phyloP scores from a whole-genome alignment of 257 asterid genomes.

The Scutellaria baicalensis region DNA sequence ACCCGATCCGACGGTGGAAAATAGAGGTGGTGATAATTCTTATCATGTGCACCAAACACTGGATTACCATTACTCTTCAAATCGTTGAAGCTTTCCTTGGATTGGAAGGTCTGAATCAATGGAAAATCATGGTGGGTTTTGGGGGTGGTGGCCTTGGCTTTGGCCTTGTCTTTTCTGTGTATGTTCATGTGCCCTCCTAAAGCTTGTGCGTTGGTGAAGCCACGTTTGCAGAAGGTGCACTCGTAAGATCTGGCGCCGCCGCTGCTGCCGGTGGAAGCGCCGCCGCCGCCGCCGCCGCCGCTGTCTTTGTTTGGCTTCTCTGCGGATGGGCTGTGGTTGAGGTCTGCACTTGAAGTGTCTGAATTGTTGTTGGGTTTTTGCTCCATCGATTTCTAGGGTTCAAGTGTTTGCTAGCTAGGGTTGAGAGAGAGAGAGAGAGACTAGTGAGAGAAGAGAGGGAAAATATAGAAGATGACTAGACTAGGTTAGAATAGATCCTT shows the following conservation, averaged over 20 bases:
- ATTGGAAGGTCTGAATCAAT: neutral
- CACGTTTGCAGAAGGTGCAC: constrained; percentile 61
- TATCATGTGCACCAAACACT: neutral
- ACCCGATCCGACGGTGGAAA: constrained; percentile 33
- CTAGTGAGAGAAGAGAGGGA: too few species aligned
- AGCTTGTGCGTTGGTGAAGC: constrained; percentile 75
- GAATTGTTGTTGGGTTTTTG: constrained; percentile 1
- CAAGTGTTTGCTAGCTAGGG: constrained; percentile 7
- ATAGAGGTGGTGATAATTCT: constrained; percentile 27
- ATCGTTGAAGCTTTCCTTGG: constrained; percentile 41
- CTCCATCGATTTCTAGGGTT: constrained; percentile 19
- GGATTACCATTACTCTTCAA: constrained; percentile 11
- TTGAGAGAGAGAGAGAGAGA: constrained; percentile 8
- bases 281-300: neutral
- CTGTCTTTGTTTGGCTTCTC: constrained; percentile 23
- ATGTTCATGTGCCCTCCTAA: constrained; percentile 84
- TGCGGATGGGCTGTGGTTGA: neutral
- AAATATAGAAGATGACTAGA: too few species aligned
- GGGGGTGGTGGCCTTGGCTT: constrained; percentile 24
- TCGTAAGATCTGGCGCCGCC: constrained; percentile 43
- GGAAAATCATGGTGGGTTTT: neutral
- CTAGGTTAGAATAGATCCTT: too few species aligned
- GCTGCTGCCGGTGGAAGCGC: neutral
- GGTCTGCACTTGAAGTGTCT: constrained; percentile 30
- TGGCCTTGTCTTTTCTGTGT: constrained; percentile 60